Conservation (phyloP, 208 protist species). For the Naegleria fowleri region DNA sequence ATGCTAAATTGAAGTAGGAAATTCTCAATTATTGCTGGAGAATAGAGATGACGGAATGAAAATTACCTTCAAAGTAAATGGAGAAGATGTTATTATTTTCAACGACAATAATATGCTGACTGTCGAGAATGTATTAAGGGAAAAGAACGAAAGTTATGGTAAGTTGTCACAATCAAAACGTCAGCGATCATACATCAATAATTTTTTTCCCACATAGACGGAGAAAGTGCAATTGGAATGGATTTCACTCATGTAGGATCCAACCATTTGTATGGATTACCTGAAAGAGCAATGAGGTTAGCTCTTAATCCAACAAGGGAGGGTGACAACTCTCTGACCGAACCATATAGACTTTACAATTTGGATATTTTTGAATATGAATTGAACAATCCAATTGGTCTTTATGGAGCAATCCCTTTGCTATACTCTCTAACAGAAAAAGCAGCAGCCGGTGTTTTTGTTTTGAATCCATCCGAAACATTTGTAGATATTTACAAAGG, state of each 20-base stretch:
- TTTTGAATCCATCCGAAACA: conserved; percentile 50
- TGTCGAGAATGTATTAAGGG: neutral
- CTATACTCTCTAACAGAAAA: conserved; percentile 48
- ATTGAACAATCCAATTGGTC: conserved; percentile 76
- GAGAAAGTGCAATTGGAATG: conserved; percentile 47
- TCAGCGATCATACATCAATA: neutral
- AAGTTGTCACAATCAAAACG: neutral
- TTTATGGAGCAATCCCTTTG: conserved; percentile 95
- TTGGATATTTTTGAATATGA: conserved; percentile 96
- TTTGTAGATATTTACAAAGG: conserved; percentile 50
- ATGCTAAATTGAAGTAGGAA: neutral
- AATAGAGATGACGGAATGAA: conserved; percentile 16
- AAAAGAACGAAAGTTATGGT: neutral
- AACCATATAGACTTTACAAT: conserved; percentile 91
- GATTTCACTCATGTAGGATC: conserved; percentile 59
- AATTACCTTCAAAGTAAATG: conserved; percentile 22
- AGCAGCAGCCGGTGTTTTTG: neutral
- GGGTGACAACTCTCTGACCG: conserved; percentile 25
- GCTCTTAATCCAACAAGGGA: conserved; percentile 46
- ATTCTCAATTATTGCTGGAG: neutral
- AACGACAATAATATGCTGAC: neutral
- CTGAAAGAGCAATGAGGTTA: conserved; percentile 85
- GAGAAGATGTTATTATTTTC: conserved; percentile 26
- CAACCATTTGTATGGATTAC: conserved; percentile 81
- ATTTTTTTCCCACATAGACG: neutral